Evolutionary conservation across 2,329 filamentous ascomycete genomes (phyloP).

Genomic region (Piedraia hortae): DNA sequence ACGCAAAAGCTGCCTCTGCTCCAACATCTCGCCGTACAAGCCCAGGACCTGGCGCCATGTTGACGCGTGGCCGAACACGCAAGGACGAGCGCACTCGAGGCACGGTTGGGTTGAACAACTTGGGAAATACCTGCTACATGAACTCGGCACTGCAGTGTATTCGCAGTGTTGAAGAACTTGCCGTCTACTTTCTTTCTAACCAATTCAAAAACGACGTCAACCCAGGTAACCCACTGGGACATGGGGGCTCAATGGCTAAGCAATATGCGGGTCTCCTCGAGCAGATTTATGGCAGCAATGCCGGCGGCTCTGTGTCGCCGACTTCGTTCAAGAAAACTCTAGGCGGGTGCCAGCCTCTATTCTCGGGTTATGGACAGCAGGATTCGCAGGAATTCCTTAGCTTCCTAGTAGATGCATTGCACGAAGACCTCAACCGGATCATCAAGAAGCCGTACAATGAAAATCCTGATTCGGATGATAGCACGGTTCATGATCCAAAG

Average conservation of each 20-base stretch:
- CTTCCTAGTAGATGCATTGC: constrained; percentile 76
- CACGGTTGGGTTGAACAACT: constrained; percentile 58
- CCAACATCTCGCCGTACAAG: constrained; percentile 34
- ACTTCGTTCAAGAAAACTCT: constrained; percentile 59
- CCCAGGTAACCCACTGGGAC: constrained; percentile 54
- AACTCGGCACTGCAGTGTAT: constrained; percentile 92
- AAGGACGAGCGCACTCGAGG: constrained; percentile 44
- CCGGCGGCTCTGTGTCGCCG: constrained; percentile 43
- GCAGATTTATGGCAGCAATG: constrained; percentile 46
- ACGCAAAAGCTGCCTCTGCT: constrained; percentile 13
- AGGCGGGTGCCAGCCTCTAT: constrained; percentile 54
- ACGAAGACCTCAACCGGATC: constrained; percentile 84
- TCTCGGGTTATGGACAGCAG: constrained; percentile 86
- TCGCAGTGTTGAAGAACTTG: constrained; percentile 74
- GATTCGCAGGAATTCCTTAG: constrained; percentile 94
- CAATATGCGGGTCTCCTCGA: constrained; percentile 52
- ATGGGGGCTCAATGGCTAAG: constrained; percentile 64
- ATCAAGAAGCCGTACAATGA: constrained; percentile 92
- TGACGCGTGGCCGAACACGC: constrained; percentile 45
- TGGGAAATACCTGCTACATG: constrained; percentile 98
- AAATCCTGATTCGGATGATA: constrained; percentile 91
- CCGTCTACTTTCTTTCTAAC: constrained; percentile 57
- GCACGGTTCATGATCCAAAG: constrained; percentile 60
- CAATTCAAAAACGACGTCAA: constrained; percentile 64
- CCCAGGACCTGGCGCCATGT: constrained; percentile 30